Evolutionary conservation across 805 yeast genomes (phyloP).

Genomic region (Candida coquimbonensis): DNA sequence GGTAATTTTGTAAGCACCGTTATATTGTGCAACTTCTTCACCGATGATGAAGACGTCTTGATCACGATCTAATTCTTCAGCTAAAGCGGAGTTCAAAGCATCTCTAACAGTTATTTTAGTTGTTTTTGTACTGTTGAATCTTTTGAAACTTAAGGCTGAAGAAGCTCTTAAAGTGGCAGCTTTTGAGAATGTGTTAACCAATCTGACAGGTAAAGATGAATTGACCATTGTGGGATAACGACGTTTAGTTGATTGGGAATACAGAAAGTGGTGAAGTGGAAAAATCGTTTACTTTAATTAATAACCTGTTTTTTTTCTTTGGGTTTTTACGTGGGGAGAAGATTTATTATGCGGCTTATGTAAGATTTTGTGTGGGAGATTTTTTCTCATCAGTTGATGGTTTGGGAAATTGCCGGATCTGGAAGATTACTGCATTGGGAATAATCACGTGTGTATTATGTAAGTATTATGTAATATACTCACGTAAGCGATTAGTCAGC

Average conservation of each 20-base stretch:
- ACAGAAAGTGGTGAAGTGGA: neutral
- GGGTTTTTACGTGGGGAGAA: constrained; percentile 3
- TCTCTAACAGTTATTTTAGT: constrained; percentile 85
- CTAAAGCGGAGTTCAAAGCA: constrained; percentile 89
- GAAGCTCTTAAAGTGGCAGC: neutral
- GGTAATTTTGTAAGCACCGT: constrained; percentile 97
- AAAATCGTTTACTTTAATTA: neutral
- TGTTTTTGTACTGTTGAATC: constrained; percentile 7
- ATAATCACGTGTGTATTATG: neutral
- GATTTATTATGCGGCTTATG: neutral
- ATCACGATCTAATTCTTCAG: constrained; percentile 96
- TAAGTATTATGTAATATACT: neutral
- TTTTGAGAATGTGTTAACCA: constrained; percentile 4
- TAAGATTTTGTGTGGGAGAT: constrained; percentile 1
- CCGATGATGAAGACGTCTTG: constrained; percentile 93
- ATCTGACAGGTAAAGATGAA: constrained; percentile 2
- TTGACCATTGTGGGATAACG: neutral
- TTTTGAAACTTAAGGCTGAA: neutral
- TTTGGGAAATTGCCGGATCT: neutral
- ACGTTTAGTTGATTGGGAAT: too few relatives aligned
- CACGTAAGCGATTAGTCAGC: too few relatives aligned
- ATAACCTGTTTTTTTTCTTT: neutral
- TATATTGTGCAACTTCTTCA: constrained; percentile 98
- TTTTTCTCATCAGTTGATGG: constrained; percentile 1
- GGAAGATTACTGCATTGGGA: neutral